These are phyloP conservation scores for Claviceps lovelessii DNA, from an alignment of 2,329 filamentous ascomycete genomes.

Conservation along the genomic window DNA sequence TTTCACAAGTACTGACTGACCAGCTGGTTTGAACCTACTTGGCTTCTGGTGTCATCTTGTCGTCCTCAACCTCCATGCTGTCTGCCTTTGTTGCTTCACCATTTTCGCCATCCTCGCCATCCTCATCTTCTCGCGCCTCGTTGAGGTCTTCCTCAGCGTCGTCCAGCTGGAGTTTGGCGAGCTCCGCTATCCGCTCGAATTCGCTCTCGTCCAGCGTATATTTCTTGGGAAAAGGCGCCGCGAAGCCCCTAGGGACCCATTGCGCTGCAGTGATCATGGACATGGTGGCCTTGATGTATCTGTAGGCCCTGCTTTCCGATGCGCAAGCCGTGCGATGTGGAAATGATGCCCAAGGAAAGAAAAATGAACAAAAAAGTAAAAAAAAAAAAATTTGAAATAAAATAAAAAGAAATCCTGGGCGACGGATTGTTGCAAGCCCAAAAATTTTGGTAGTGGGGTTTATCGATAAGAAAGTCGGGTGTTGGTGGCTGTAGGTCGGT, in stretches of 20 bases:
- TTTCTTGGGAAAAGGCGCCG: slow-evolving; percentile 60
- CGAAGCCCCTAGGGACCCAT: slow-evolving; percentile 65
- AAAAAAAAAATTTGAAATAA: neutral
- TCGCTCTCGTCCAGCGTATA: slow-evolving; percentile 64
- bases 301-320: neutral
- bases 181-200: slow-evolving; percentile 58
- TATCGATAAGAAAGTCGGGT: slow-evolving; percentile 23
- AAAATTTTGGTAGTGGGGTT: slow-evolving; percentile 23
- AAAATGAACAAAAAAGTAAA: neutral
- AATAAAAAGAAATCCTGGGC: neutral
- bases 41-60: neutral
- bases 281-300: slow-evolving; percentile 23
- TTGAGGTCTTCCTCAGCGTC: slow-evolving; percentile 80
- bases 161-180: slow-evolving; percentile 69
- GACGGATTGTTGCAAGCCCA: slow-evolving; percentile 8
- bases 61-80: slow-evolving; percentile 17
- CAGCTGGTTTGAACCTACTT: slow-evolving; percentile 2
- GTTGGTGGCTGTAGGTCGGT: no score
- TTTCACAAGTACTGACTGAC: neutral
- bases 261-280: slow-evolving; percentile 66
- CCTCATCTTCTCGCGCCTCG: slow-evolving; percentile 43
- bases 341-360: neutral
- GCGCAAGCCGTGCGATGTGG: neutral
- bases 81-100: slow-evolving; percentile 19
- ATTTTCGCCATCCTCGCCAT: slow-evolving; percentile 10